Base-by-base conservation (phyloP, 2,329 filamentous ascomycete genomes). In the Anthostomella pinea region DNA sequence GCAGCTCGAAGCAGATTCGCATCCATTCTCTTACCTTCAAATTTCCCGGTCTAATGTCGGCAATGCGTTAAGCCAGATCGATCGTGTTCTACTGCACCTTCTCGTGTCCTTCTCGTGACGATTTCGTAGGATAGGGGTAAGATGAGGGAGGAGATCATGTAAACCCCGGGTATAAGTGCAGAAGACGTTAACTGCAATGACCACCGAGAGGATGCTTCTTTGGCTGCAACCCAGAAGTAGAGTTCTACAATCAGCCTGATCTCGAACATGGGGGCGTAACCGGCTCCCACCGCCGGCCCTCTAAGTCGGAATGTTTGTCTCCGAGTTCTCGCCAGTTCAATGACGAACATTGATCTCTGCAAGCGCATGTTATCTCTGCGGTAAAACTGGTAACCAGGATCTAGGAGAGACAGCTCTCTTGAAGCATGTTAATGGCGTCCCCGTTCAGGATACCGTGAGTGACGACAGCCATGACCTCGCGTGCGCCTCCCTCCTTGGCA, bases 21-120 rank as follows among this genome's bases (percentile, higher is more conserved):
- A 98, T 98, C 93, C 93, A 98, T 66, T 98, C 93, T 57, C 93
- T 81, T 10, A 93, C 90, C 58, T 95, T 95, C 60, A 98, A 93
- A 46, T 86, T 91, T 65, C 98, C 93, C 1, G 93, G 90, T 1
- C 93, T 93, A 49, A 93, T 86, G 65, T 98, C 93, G 11, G 94
- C 93, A 53, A 98, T 97, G 73, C 93, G 91, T 38, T 94, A 94
- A 14, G 98, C 93, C 2, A 98, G 76, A 62, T 98, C 93, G 54
- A 98, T 97, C 0, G 93, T 97, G 65, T 98, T 98, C 58, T 98
- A 94, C 62, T 98, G 93, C 27, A 98, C 94, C 67, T 98, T 98
- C 60, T n/a, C n/a, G n/a, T n/a, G n/a, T n/a, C n/a, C n/a, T n/a
- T n/a, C n/a, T 98, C 93, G 68, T 98, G 93, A 47, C 93, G 85